Evolutionary conservation across 768 basidiomycete species (phyloP), one percentile per base, ranked within the genome.

Genomic region (Hericium rajendrae): DNA sequence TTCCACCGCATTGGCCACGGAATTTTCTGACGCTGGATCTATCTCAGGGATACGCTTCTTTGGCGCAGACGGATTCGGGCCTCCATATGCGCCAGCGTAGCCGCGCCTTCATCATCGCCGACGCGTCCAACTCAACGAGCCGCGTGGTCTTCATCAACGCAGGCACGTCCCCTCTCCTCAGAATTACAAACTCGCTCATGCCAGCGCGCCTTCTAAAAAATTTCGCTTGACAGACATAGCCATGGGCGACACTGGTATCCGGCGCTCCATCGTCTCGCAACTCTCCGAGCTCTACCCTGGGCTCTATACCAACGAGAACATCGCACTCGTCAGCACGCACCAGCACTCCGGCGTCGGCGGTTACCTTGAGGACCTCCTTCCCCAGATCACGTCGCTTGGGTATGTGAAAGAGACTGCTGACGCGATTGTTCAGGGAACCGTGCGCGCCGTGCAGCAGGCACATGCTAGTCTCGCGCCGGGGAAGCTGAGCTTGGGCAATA

Each of bases 41-140:
- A 58, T 24, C 53, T 37, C 56, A 86, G 83, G 87, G 88, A 8
- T 90, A 88, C 67, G 87, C 86, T 3, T 75, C 71, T 2, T 64
- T 83, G 8, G 65, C 73, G 0, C 88, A 91, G 67, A 83, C 79
- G 2, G 86, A 84, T 65, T 84, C 81, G 0, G 88, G 88, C 8
- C 71, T 90, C 56, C 88, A 91, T 68, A 83, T 89, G 85, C 78
- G 89, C 15, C 82, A 90, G 67, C 80, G 85, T 54, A 84, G 83
- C 63, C 83, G 89, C 18, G 87, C 86, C 0, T 91, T 83, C 65
- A 85, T 91, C 59, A 70, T 91, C 16, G 87, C 85, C 43, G 85
- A 87, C 55, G 70, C 80, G 24, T 64, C 78, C 48, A 69, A 74
- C 28, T 70, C 85, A 2, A 69, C 76, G 39, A 80, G 85, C 62